Base-by-base conservation (phyloP, 768 basidiomycete genomes). In the Psilocybe subaeruginosa region DNA sequence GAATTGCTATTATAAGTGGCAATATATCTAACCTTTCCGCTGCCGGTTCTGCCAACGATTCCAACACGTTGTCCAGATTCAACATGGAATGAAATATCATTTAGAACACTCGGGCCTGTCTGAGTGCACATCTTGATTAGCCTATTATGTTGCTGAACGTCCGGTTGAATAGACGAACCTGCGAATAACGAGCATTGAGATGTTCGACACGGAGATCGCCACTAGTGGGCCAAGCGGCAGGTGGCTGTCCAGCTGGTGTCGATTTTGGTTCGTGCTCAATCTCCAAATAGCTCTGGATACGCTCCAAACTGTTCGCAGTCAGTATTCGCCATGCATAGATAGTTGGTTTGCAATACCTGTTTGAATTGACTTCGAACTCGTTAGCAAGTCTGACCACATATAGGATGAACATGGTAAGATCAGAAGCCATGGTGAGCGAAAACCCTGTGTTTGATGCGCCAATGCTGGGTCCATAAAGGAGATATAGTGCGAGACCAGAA, bases 271-370 rank as follows among this genome's bases (percentile, higher is more conserved):
- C 86, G 50, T 85, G 83, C 46, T 88, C 86, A 59, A 87, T 85
- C 35, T 75, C 67, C 19, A 87, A 70, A 67, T 86, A 89, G 1
- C 71, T 88, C 58, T 89, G 82, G 1, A 94, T 87, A 59, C 93
- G 89, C 68, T 95, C 92, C 17, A 80, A 68, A 62, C 80, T 80
- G 19, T 33, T 23, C 8, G 11, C 7, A 37, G 8, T 16, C 46
- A 54, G 39, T 19, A 30, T 19, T 14, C 5, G 11, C 12, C 12
- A 33, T 8, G 27, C 14, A 39, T 11, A 35, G 14, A 16, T 12
- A 16, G 9, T 30, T 31, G 29, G 11, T 23, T 54, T 16, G 6
- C 1, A 43, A 12, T 69, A 70, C 71, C 69, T 72, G 48, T 72
- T 72, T 0, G 60, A 64, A 53, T 77, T 68, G 3, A 83, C 73